A percentile compares a stretch with the other conserved stretches of the same genome.
phyloP scores from a whole-genome alignment of 164 flowering plant genomes.

The Warburgia ugandensis region DNA sequence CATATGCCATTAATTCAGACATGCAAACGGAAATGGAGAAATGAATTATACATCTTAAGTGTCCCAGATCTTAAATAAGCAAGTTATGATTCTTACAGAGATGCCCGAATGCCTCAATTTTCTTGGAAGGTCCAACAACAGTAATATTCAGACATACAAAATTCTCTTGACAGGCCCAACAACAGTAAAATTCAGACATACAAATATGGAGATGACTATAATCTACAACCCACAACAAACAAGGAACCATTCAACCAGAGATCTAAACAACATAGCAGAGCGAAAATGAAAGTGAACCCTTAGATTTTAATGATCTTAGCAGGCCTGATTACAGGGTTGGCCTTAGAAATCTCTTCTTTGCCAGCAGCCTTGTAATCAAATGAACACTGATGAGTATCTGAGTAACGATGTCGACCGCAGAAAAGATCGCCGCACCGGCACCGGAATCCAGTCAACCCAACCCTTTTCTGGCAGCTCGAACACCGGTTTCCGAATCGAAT shows the following conservation, averaged over 20 bases:
- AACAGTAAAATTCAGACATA: no score
- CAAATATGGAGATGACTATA: no score
- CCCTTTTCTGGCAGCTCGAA: conserved; percentile 49
- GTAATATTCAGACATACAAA: no score
- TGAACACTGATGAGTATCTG: conserved; percentile 54
- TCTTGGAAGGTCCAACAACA: no score
- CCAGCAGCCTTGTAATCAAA: conserved; percentile 60
- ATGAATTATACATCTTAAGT: no score
- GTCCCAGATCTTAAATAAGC: no score
- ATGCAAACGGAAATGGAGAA: no score
- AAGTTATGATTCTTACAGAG: no score
- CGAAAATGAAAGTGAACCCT: conserved; percentile 6
- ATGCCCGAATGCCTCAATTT: no score
- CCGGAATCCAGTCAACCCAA: conserved; percentile 65
- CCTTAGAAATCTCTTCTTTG: conserved; percentile 57
- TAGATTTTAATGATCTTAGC: conserved; percentile 56
- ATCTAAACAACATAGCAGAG: not conserved
- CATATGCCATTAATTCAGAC: no score
- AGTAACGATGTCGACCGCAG: conserved; percentile 55
- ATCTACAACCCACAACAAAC: not conserved
- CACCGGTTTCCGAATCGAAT: conserved; percentile 30
- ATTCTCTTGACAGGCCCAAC: no score
- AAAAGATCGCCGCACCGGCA: conserved; percentile 66
- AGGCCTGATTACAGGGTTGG: conserved; percentile 64
- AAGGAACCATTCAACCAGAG: not conserved